Evolutionary conservation across 176 grass and related monocot genomes (phyloP), one percentile per base, ranked within the genome.

Genomic region (Oryza brachyantha): DNA sequence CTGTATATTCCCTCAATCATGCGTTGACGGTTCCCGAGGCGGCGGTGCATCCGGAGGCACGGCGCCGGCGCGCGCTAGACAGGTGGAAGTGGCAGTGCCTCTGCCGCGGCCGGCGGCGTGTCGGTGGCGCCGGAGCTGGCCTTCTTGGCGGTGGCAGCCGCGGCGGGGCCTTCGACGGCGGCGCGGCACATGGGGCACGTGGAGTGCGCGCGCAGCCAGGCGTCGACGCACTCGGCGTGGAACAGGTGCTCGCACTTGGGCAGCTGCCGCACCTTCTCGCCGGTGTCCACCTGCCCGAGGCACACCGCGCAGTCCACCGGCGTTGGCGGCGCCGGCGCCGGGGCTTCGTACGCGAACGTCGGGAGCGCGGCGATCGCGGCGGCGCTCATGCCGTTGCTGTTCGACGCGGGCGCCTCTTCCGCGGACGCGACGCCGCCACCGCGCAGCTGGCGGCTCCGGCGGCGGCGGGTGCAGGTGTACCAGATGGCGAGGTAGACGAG

Each of bases 131-230:
- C 59, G 61, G 38, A 32, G 72, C 81, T 63, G 12, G 57, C 5
- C 74, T 84, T 75, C 31, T 12, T 61, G 57, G 59, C 54, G 28
- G 36, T 10, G 36, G 76, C 24, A 14, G 82, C n/a, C 13, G 70
- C 46, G 57, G 71, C 40, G 1, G 11, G 28, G 8, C 69, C 52
- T 22, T 57, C 76, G 67, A 86, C 81, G 61, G 86, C 46, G 11
- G 88, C 73, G 66, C 93, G 89, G 76, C 93, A 96, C 52, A 96
- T 66, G 42, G 93, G 93, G 64, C 93, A 96, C 1, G 86, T 96
- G 46, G 66, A 66, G 64, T 83, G 84, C 9, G 81, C 72, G 48
- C 40, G 59, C 9, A 96, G 79, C 93, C 93, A 96, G 8, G 32
- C 69, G 70, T 96, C 93, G 70, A 96, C 73, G 84, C 93, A 96